phyloP scores from a whole-genome alignment of 1,284 basidiomycete species.

The Lentinula novae-zelandiae region DNA sequence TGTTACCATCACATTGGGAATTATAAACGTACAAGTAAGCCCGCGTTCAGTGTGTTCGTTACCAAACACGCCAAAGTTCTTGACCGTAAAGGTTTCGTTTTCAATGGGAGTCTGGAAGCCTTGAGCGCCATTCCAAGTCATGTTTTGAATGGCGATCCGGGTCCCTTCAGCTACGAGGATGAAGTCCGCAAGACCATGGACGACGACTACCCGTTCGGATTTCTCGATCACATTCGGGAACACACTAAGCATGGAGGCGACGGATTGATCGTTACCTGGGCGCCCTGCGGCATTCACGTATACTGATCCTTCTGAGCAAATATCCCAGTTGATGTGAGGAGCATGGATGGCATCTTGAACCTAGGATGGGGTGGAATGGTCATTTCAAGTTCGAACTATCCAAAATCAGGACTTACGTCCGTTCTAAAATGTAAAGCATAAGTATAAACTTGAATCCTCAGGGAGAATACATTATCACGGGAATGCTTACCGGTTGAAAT shows the following conservation, averaged over 20 bases:
- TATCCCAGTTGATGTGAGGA: constrained; percentile 49
- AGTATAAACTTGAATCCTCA: neutral
- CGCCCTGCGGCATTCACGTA: constrained; percentile 39
- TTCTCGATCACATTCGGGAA: constrained; percentile 70
- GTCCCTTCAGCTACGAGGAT: constrained; percentile 55
- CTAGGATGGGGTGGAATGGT: constrained; percentile 19
- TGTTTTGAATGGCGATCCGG: constrained; percentile 56
- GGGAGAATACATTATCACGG: neutral
- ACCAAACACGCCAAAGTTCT: constrained; percentile 60
- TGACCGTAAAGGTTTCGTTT: constrained; percentile 56
- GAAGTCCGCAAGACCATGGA: constrained; percentile 64
- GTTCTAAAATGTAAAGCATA: constrained; percentile 25
- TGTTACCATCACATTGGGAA: too few relatives aligned
- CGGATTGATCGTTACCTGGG: constrained; percentile 47
- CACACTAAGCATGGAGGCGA: constrained; percentile 56
- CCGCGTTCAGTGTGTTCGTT: constrained; percentile 58
- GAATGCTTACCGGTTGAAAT: constrained; percentile 24
- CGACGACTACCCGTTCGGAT: constrained; percentile 60
- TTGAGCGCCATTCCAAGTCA: constrained; percentile 53
- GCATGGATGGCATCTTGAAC: constrained; percentile 62
- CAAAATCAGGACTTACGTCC: constrained; percentile 27
- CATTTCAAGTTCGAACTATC: neutral
- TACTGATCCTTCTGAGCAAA: constrained; percentile 41
- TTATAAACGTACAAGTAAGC: constrained; percentile 43
- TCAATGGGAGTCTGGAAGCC: constrained; percentile 64